phyloP scores from a whole-genome alignment of 192 early-diverging fungal genomes.

The Coemansia sp. region DNA sequence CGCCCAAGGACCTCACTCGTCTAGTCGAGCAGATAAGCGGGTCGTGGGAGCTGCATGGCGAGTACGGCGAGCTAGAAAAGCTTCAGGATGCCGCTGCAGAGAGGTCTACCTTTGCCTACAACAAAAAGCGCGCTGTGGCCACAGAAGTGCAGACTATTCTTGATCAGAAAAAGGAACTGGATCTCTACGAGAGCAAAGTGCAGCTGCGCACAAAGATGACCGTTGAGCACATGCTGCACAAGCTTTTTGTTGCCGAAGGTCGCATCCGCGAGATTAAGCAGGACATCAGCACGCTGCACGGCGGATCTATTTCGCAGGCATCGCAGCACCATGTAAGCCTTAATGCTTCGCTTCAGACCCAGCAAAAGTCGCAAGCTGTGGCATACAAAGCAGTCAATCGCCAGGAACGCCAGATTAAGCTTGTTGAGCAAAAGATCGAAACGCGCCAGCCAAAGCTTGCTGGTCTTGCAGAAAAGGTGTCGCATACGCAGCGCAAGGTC shows the following conservation, averaged over 20 bases:
- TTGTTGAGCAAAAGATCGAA: constrained; percentile 71
- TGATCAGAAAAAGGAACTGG: constrained; percentile 90
- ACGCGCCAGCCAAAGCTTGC: constrained; percentile 51
- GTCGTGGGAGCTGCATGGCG: constrained; percentile 83
- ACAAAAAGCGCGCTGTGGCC: constrained; percentile 84
- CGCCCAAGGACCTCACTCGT: constrained; percentile 86
- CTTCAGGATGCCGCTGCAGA: constrained; percentile 86
- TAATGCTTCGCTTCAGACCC: constrained; percentile 61
- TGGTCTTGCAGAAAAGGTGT: constrained; percentile 70
- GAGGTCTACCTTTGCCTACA: constrained; percentile 84
- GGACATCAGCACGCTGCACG: constrained; percentile 61
- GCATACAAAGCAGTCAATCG: constrained; percentile 70
- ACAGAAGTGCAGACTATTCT: constrained; percentile 90
- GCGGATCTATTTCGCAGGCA: constrained; percentile 37
- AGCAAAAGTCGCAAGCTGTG: constrained; percentile 69
- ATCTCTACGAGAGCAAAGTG: constrained; percentile 76
- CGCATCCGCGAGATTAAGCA: constrained; percentile 61
- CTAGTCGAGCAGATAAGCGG: constrained; percentile 97
- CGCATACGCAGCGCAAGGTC: constrained; percentile 69
- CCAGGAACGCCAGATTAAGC: constrained; percentile 73
- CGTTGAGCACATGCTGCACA: constrained; percentile 80
- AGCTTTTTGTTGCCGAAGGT: constrained; percentile 84
- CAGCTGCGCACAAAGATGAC: constrained; percentile 61
- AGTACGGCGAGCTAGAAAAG: constrained; percentile 84
- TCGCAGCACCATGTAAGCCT: constrained; percentile 56